Conservation (phyloP, 1,139 yeast genomes). For the Diutina neorugosa region DNA sequence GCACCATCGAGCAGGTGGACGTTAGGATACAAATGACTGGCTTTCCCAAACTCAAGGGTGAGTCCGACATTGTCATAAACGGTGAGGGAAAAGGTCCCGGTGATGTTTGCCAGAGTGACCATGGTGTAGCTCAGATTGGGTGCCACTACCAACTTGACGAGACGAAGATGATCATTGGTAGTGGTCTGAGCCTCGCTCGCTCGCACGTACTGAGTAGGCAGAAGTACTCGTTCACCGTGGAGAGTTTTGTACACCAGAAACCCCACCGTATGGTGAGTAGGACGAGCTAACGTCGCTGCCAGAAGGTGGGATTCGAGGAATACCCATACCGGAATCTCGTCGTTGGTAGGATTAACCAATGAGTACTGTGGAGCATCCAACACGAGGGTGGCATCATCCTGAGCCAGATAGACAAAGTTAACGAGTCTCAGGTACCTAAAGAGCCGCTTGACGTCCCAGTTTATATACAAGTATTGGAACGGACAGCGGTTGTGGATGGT, state of each 20-base stretch:
- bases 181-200: slow-evolving; percentile 9
- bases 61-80: background rate
- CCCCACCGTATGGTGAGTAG: background rate
- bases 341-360: background rate
- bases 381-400: background rate
- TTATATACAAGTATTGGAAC: slow-evolving; percentile 49
- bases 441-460: slow-evolving; percentile 36
- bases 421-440: background rate
- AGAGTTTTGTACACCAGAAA: slow-evolving; percentile 17
- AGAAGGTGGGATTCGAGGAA: background rate
- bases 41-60: slow-evolving; percentile 15
- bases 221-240: slow-evolving; percentile 21
- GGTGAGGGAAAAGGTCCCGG: background rate
- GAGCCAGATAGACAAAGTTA: slow-evolving; percentile 2
- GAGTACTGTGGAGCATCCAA: background rate
- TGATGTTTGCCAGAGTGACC: background rate
- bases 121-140: slow-evolving; percentile 2
- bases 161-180: slow-evolving; percentile 19
- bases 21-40: slow-evolving; percentile 12
- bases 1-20: slow-evolving; percentile 19
- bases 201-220: slow-evolving; percentile 18
- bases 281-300: background rate
- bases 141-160: slow-evolving; percentile 4
- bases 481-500: slow-evolving; percentile 17
- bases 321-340: background rate